These are phyloP conservation scores for Primulina tabacum DNA, from an alignment of 257 asterid genomes.

Conservation along the genomic window DNA sequence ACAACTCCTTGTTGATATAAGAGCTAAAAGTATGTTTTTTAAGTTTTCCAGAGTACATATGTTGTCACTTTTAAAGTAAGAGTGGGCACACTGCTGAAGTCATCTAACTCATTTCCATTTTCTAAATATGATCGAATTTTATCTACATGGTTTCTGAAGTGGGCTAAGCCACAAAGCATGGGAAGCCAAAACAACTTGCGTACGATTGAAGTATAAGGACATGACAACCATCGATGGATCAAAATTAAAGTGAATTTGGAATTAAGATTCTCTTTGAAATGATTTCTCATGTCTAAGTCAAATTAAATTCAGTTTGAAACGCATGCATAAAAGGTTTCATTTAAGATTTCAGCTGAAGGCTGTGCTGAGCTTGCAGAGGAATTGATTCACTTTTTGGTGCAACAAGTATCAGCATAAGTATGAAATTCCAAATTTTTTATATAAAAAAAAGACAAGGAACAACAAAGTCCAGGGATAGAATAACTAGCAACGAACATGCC, in stretches of 20 bases:
- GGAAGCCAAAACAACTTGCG: background rate
- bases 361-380: background rate
- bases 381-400: background rate
- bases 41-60: background rate
- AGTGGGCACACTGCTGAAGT: background rate
- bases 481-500: background rate
- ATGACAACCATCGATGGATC: background rate
- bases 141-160: background rate
- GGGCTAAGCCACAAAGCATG: background rate
- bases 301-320: too few relatives aligned
- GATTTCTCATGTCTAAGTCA: background rate
- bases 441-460: background rate
- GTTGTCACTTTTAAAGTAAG: background rate
- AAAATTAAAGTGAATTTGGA: background rate
- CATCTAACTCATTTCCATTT: background rate
- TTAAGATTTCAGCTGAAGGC: slow-evolving; percentile 1
- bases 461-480: background rate
- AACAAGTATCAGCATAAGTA: background rate
- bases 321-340: background rate
- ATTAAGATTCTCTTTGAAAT: background rate
- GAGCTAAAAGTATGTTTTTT: background rate
- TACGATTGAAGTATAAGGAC: background rate
- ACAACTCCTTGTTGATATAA: background rate
- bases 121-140: background rate
- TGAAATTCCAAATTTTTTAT: background rate